Conservation (phyloP, 2,329 filamentous ascomycete genomes). For the Metarhizium robertsii region DNA sequence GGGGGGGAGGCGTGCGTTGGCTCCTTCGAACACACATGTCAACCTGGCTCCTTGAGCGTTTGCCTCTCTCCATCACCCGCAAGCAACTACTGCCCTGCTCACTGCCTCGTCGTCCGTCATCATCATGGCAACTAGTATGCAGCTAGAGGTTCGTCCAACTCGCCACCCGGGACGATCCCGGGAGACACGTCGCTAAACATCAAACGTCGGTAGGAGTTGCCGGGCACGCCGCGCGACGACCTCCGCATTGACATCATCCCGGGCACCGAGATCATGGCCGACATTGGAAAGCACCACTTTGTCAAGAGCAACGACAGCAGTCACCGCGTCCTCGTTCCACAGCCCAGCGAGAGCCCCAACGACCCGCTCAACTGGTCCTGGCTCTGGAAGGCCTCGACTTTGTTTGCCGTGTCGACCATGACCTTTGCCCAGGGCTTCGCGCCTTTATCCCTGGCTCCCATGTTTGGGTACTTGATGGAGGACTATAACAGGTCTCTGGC, state of each 20-base stretch:
- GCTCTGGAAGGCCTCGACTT: background rate
- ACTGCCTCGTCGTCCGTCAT: too few species aligned
- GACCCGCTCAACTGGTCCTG: background rate
- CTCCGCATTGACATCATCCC: background rate
- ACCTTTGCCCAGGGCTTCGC: background rate
- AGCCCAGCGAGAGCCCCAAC: background rate
- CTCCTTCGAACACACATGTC: too few species aligned
- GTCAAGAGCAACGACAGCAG: background rate
- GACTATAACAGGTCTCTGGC: background rate
- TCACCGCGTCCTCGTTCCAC: background rate
- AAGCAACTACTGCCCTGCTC: too few species aligned
- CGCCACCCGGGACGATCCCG: too few species aligned
- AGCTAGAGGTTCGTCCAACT: too few species aligned
- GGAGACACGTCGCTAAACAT: too few species aligned
- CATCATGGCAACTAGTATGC: too few species aligned
- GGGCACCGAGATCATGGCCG: background rate
- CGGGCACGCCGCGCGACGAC: too few species aligned
- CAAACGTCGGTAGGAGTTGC: too few species aligned
- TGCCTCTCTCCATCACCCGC: too few species aligned
- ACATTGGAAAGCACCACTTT: background rate
- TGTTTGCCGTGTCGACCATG: background rate
- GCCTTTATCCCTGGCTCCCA: background rate
- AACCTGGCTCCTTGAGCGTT: too few species aligned
- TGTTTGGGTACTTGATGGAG: background rate
- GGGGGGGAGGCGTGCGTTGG: too few species aligned